Evolutionary conservation across 192 early-diverging fungal genomes (phyloP).

Genomic region (Oehlia diaphana): DNA sequence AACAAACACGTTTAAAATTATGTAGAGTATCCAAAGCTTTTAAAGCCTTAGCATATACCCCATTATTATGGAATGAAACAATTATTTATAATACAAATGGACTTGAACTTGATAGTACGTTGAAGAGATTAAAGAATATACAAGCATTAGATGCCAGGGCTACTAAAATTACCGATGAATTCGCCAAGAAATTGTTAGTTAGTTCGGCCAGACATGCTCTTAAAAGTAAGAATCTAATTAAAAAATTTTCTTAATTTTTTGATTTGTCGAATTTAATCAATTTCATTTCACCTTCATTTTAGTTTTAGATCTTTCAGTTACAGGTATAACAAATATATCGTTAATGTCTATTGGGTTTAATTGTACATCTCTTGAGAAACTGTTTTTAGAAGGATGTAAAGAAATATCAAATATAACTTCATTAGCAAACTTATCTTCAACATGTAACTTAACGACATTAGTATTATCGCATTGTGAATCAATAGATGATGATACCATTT

Average conservation of each 20-base stretch:
- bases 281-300: neutral
- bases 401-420: slow-evolving; percentile 3
- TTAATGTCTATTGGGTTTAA: neutral
- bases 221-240: slow-evolving; percentile 3
- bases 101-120: neutral
- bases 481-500: neutral
- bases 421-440: neutral
- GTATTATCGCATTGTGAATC: neutral
- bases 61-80: neutral
- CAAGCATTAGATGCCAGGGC: slow-evolving; percentile 10
- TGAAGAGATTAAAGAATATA: neutral
- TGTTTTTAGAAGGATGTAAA: slow-evolving; percentile 18
- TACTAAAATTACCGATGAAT: neutral
- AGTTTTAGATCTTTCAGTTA: slow-evolving; percentile 21
- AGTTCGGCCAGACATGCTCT: neutral
- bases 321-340: neutral
- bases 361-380: slow-evolving; percentile 6
- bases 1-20: neutral
- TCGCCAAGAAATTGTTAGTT: neutral
- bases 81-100: slow-evolving; percentile 12
- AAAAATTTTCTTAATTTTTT: neutral
- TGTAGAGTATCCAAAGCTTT: slow-evolving; percentile 3
- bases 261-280: neutral
- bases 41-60: neutral
- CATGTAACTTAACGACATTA: neutral